Conservation (phyloP, 305 asterid species). For the Fraxinus dipetala region DNA sequence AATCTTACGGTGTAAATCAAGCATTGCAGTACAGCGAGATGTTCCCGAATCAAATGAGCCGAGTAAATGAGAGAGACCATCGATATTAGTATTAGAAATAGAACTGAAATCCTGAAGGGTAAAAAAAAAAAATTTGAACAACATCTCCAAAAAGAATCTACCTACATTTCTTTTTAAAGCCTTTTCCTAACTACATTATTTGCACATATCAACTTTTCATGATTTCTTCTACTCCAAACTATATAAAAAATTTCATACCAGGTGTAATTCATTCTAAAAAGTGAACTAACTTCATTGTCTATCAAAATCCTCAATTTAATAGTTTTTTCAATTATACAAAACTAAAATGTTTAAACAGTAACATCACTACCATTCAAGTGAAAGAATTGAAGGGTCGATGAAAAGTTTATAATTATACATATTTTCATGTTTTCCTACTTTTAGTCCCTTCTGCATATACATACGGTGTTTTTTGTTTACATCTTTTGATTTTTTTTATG, state of each 20-base stretch:
- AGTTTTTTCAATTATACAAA: neutral
- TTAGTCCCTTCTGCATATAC: no score
- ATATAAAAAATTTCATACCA: neutral
- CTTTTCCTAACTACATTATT: neutral
- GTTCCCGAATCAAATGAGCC: slow-evolving; percentile 65
- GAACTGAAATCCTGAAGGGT: slow-evolving; percentile 2
- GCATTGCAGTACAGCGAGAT: slow-evolving; percentile 84
- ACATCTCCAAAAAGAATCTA: neutral
- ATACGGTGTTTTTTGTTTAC: no score
- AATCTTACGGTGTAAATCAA: slow-evolving; percentile 75
- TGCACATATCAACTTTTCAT: slow-evolving; percentile 1
- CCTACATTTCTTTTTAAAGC: neutral
- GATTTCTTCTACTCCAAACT: slow-evolving; percentile 10
- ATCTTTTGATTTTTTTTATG: no score
- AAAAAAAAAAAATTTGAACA: slow-evolving; percentile 14
- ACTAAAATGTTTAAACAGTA: neutral
- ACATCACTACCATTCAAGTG: neutral
- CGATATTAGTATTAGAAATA: slow-evolving; percentile 24
- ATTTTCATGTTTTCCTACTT: no score
- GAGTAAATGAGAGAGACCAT: slow-evolving; percentile 67
- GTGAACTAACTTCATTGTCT: slow-evolving; percentile 4
- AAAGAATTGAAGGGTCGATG: neutral
- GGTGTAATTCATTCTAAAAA: neutral
- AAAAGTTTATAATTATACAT: neutral
- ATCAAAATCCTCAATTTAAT: neutral